These are phyloP conservation scores for Lachancea cidri DNA, from an alignment of 805 yeast species.

Conservation along the genomic window DNA sequence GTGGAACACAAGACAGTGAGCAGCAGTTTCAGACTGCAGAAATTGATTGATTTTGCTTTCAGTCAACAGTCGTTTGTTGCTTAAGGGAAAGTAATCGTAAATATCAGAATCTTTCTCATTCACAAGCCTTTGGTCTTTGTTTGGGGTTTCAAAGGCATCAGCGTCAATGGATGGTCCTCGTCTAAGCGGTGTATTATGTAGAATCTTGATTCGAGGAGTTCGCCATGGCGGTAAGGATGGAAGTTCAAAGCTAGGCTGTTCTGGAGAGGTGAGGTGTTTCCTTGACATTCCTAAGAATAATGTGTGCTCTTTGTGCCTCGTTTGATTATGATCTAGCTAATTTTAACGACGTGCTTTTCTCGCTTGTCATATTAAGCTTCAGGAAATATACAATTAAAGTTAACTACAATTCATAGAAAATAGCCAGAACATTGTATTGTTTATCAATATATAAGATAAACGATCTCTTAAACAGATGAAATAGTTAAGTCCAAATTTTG, in stretches of 20 bases:
- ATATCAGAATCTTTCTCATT: conserved; percentile 3
- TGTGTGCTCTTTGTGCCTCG: not conserved
- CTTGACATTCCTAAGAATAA: conserved; percentile 1
- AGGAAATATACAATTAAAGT: too few species aligned
- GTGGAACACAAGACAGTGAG: conserved; percentile 29
- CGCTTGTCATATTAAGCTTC: too few species aligned
- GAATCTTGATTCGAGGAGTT: conserved; percentile 16
- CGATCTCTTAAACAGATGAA: too few species aligned
- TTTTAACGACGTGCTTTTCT: not conserved
- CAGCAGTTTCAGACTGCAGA: conserved; percentile 24
- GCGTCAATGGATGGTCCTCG: conserved; percentile 8
- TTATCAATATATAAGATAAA: too few species aligned
- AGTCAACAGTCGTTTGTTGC: conserved; percentile 18
- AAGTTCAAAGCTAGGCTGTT: conserved; percentile 16
- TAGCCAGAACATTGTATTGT: too few species aligned
- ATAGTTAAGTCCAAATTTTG: too few species aligned
- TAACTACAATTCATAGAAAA: too few species aligned
- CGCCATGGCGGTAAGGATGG: conserved; percentile 30
- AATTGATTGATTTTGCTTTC: conserved; percentile 19
- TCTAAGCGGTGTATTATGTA: conserved; percentile 20
- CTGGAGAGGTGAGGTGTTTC: conserved; percentile 9
- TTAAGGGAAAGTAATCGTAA: conserved; percentile 23
- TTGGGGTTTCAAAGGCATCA: conserved; percentile 3
- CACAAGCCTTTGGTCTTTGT: not conserved
- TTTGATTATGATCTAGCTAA: not conserved